Conservation (phyloP, 2,329 filamentous ascomycete genomes). For the Alternaria triticina region DNA sequence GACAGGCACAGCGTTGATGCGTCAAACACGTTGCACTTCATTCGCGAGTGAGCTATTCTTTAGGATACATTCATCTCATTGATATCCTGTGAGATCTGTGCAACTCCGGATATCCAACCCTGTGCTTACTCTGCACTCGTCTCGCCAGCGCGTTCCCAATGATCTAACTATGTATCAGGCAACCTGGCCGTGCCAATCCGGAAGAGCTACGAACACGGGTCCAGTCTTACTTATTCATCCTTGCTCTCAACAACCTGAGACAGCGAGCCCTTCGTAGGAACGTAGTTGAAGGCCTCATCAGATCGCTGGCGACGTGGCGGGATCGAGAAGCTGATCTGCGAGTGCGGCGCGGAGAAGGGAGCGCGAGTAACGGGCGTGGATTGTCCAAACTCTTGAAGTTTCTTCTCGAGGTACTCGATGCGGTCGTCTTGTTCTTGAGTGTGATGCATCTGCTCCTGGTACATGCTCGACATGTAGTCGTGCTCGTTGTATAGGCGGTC, state of each 20-base stretch:
- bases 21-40: not conserved
- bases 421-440: slow-evolving; percentile 34
- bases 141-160: not conserved
- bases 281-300: not conserved
- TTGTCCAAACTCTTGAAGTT: slow-evolving; percentile 28
- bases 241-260: slow-evolving; percentile 9
- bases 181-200: not conserved
- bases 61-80: not conserved
- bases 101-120: too few relatives aligned
- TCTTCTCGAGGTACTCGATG: slow-evolving; percentile 38
- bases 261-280: not conserved
- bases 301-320: slow-evolving; percentile 13
- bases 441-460: slow-evolving; percentile 20
- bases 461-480: slow-evolving; percentile 17
- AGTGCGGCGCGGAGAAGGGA: slow-evolving; percentile 23
- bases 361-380: not conserved
- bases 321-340: slow-evolving; percentile 13
- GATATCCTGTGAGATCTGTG: not conserved
- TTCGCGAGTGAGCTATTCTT: not conserved
- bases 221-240: not conserved
- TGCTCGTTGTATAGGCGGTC: slow-evolving; percentile 18
- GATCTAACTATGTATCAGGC: not conserved
- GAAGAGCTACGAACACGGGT: not conserved
- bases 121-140: not conserved
- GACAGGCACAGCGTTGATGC: not conserved